These are phyloP conservation scores for Exophiala viscosa DNA, from an alignment of 2,329 filamentous ascomycete genomes.

Conservation along the genomic window DNA sequence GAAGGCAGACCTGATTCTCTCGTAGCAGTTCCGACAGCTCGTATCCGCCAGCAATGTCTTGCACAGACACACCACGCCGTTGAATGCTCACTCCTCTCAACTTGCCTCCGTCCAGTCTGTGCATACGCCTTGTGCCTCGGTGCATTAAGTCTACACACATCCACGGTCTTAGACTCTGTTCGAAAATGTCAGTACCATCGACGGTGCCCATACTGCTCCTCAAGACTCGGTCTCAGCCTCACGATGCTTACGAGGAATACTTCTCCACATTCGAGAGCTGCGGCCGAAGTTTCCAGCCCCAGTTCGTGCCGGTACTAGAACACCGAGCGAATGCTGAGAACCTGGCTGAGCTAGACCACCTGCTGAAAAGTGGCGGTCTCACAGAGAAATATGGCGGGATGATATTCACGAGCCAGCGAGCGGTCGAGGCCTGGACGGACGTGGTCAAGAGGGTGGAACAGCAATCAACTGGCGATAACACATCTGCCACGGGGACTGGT, in stretches of 20 bases:
- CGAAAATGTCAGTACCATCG: not conserved
- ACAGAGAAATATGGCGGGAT: constrained; percentile 42
- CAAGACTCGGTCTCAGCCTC: constrained; percentile 45
- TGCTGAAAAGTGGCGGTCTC: constrained; percentile 36
- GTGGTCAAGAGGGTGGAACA: constrained; percentile 33
- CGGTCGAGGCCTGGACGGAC: constrained; percentile 44
- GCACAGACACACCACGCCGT: no score
- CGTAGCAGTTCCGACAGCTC: no score
- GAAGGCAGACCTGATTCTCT: no score
- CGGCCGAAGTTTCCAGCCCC: constrained; percentile 16
- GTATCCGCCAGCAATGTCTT: no score
- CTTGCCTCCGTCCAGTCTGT: no score
- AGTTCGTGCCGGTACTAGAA: constrained; percentile 46
- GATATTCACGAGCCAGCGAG: constrained; percentile 49
- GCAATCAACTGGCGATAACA: not conserved
- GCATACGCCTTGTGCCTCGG: no score
- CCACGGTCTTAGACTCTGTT: not conserved
- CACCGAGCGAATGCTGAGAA: constrained; percentile 40
- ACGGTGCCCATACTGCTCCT: constrained; percentile 43
- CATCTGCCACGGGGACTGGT: constrained; percentile 25
- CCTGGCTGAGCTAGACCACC: constrained; percentile 34
- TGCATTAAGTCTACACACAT: not conserved
- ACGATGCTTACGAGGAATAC: constrained; percentile 45
- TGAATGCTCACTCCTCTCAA: no score
- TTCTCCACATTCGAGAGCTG: constrained; percentile 31